Evolutionary conservation across 768 basidiomycete genomes (phyloP).

Genomic region (Naganishia vishniacii): DNA sequence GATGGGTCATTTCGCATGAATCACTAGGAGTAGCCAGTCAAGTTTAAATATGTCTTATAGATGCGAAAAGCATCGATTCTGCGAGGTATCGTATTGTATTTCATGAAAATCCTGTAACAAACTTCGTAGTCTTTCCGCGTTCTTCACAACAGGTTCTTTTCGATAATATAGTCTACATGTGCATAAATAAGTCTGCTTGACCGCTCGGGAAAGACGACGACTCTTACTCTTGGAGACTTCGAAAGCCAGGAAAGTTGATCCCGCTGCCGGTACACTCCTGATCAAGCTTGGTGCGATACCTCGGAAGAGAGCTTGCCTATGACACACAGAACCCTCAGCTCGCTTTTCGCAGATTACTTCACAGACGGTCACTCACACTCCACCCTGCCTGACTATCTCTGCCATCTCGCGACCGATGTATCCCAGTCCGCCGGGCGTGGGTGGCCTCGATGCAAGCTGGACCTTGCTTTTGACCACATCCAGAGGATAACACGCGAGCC

Average conservation of each 20-base stretch:
- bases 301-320: slow-evolving; percentile 36
- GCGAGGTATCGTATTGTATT: no score
- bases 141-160: slow-evolving; percentile 11
- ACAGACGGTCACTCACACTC: slow-evolving; percentile 56
- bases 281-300: slow-evolving; percentile 42
- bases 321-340: background rate
- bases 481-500: slow-evolving; percentile 87
- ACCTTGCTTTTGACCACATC: slow-evolving; percentile 89
- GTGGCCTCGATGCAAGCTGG: slow-evolving; percentile 70
- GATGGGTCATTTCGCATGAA: no score
- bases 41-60: no score
- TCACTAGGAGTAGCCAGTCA: no score
- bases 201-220: background rate
- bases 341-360: slow-evolving; percentile 1
- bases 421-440: slow-evolving; percentile 51
- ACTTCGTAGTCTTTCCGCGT: no score
- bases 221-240: slow-evolving; percentile 62
- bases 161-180: background rate
- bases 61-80: no score
- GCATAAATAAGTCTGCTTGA: no score
- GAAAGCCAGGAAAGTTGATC: slow-evolving; percentile 81
- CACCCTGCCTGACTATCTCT: slow-evolving; percentile 64
- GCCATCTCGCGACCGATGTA: slow-evolving; percentile 72
- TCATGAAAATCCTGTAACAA: no score
- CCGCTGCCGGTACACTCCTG: slow-evolving; percentile 79